A percentile compares a stretch with the other conserved stretches of the same genome.
phyloP scores from a whole-genome alignment of 176 grass and related monocot species.

The Paspalum vaginatum region DNA sequence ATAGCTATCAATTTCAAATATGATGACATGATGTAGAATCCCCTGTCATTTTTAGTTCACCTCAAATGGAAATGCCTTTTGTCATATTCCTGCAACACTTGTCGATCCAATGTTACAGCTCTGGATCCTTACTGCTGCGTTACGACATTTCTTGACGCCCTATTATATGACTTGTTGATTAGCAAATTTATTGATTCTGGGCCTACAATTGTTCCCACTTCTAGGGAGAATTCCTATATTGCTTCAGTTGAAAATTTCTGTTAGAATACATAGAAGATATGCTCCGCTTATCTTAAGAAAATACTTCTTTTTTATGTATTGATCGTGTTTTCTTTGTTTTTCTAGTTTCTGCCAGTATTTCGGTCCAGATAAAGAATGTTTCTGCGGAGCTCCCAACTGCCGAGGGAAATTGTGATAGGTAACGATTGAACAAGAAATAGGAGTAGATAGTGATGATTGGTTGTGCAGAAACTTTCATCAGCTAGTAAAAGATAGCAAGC shows the following conservation, averaged over 20 bases:
- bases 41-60: not conserved
- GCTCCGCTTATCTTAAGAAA: not conserved
- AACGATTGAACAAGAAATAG: slow-evolving; percentile 20
- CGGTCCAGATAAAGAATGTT: slow-evolving; percentile 40
- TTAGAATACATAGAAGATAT: slow-evolving; percentile 13
- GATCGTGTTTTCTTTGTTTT: not conserved
- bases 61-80: not conserved
- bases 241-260: not conserved
- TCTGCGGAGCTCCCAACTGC: slow-evolving; percentile 44
- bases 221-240: not conserved
- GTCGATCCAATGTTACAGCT: not conserved
- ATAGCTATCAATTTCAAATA: not conserved
- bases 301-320: slow-evolving; percentile 3
- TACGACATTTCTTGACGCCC: not conserved
- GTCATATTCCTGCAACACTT: not conserved
- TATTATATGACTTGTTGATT: slow-evolving; percentile 21
- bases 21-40: not conserved
- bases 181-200: not conserved
- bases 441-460: slow-evolving; percentile 9
- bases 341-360: slow-evolving; percentile 43
- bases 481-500: not conserved
- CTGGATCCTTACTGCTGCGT: not conserved
- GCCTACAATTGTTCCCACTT: not conserved
- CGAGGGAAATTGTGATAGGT: slow-evolving; percentile 37
- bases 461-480: slow-evolving; percentile 13